A percentile compares a stretch with the other conserved stretches of the same genome.
These are phyloP conservation scores for Leptographium galeiforme DNA, from an alignment of 2,329 filamentous ascomycete genomes.

Conservation along the genomic window DNA sequence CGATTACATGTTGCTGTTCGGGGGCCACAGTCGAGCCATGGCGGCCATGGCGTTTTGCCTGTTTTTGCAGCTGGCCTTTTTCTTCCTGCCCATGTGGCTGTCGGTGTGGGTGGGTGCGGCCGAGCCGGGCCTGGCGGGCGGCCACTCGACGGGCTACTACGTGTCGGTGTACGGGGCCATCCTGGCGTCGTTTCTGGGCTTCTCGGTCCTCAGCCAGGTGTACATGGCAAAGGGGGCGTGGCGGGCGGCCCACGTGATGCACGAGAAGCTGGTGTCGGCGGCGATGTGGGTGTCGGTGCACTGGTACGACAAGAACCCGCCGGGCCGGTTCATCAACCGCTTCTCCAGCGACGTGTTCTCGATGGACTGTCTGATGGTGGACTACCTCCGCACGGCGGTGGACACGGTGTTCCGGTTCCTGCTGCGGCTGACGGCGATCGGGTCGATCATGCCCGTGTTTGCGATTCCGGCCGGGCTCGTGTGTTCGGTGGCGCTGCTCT, in stretches of 20 bases:
- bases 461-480: conserved; percentile 31
- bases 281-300: conserved; percentile 40
- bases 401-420: conserved; percentile 27
- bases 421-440: conserved; percentile 16
- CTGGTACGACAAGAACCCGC: conserved; percentile 36
- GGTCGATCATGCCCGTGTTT: conserved; percentile 37
- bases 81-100: conserved; percentile 27
- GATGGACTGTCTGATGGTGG: conserved; percentile 33
- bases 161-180: conserved; percentile 37
- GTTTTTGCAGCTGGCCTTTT: conserved; percentile 26
- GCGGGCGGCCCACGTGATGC: conserved; percentile 39
- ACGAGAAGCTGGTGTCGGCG: conserved; percentile 36
- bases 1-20: conserved; percentile 38
- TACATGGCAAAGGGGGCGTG: conserved; percentile 28
- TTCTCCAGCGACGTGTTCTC: conserved; percentile 36
- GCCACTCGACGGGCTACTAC: conserved; percentile 33
- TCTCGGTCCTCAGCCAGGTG: conserved; percentile 25
- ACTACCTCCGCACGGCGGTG: conserved; percentile 28
- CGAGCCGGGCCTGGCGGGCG: conserved; percentile 23
- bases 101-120: conserved; percentile 41
- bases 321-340: conserved; percentile 19
- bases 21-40: conserved; percentile 28
- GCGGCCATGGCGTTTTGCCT: conserved; percentile 25
- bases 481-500: conserved; percentile 29
- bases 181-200: conserved; percentile 27